Evolutionary conservation across 768 basidiomycete genomes (phyloP), one percentile per base, ranked within the genome.

Genomic region (Peribolospora kevripleyi): DNA sequence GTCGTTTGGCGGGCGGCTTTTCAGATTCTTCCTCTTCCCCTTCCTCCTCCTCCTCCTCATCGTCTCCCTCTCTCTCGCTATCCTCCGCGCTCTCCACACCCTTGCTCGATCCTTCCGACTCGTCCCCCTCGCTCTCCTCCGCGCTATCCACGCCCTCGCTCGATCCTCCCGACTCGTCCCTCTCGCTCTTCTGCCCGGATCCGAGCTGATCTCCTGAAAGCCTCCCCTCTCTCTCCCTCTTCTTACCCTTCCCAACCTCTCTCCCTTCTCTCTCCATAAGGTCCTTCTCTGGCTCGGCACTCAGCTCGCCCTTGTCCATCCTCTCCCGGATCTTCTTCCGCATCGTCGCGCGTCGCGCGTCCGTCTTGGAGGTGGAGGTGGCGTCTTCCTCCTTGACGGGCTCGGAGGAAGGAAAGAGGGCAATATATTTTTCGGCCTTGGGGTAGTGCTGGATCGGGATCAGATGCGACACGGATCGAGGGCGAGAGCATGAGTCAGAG

Each of bases 361-460:
- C 39, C 41, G 7, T 53, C 56, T 45, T 14, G 9, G 52, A 13
- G 4, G 42, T 8, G 3, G 47, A 37, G 42, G 54, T 40, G 10
- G 54, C 13, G 13, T 55, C 5, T 10, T 10, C 6, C 42, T 51
- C 54, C 4, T 57, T 54, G 47, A 54, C 53, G 58, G 55, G 51
- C 46, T 37, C 36, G 25, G 53, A 58, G 48, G 63, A 60, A 5
- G 88, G 85, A 65, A 87, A 90, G 38, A 95, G 73, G 2, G 87
- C 84, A 40, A 93, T 77, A 65, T 95, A 93, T 70, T 85, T 90
- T 63, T 79, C 76, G 8, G 74, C 71, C 66, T 82, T 86, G 5
- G 84, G 84, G 65, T 81, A 87, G 65, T 85, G 76, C 84, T 86
- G 57, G 2, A 45, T n/a, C 11, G 37, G 53, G 10, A 39, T 10